Evolutionary conservation across 1,139 yeast genomes (phyloP).

Genomic region (Candida sp.): DNA sequence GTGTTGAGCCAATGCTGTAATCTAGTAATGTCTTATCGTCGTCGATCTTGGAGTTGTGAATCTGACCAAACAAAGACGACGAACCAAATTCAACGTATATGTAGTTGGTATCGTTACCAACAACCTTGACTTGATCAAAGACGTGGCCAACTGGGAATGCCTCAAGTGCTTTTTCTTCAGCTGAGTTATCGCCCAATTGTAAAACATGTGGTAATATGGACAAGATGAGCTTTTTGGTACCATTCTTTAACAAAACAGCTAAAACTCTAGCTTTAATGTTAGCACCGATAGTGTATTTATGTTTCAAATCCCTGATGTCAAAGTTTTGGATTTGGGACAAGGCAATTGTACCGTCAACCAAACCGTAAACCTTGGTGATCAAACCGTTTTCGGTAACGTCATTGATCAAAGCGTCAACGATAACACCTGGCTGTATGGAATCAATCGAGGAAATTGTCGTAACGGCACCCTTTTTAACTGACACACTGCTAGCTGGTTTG

Average conservation of each 20-base stretch:
- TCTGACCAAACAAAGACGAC: conserved; percentile 62
- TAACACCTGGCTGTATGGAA: conserved; percentile 82
- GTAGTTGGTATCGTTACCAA: conserved; percentile 60
- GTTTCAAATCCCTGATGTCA: conserved; percentile 53
- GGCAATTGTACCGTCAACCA: conserved; percentile 73
- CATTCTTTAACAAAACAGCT: conserved; percentile 60
- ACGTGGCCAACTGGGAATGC: conserved; percentile 82
- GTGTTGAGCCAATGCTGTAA: conserved; percentile 66
- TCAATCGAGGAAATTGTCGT: conserved; percentile 71
- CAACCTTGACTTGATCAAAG: conserved; percentile 61
- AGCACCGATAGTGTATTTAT: conserved; percentile 69
- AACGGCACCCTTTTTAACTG: conserved; percentile 48
- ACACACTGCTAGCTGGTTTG: conserved; percentile 37
- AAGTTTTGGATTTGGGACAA: conserved; percentile 65
- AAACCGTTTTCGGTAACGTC: conserved; percentile 66
- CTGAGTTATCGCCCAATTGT: conserved; percentile 19
- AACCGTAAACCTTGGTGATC: conserved; percentile 70
- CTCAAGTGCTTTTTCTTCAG: conserved; percentile 36
- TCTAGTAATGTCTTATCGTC: conserved; percentile 53
- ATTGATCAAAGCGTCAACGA: conserved; percentile 75
- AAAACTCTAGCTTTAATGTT: conserved; percentile 71
- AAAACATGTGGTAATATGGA: conserved; percentile 66
- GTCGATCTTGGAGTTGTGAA: conserved; percentile 73
- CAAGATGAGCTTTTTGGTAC: conserved; percentile 62
- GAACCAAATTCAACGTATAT: conserved; percentile 63